These are phyloP conservation scores for Aegilops umbellulata DNA, from an alignment of 176 grass and related monocot species.

Conservation along the genomic window DNA sequence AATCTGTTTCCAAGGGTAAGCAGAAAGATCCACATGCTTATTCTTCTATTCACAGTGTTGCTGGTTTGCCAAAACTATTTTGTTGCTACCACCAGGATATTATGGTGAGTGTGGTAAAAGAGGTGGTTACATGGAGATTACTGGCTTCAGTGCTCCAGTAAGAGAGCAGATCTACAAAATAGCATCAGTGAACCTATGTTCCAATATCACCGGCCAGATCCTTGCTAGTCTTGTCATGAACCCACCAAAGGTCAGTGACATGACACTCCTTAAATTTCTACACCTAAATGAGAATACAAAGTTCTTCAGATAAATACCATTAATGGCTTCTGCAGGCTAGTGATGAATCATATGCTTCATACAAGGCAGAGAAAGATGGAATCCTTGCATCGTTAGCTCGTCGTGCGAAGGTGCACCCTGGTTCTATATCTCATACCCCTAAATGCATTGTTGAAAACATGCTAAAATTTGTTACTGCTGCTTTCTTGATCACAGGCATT, in stretches of 20 bases:
- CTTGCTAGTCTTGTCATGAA: slow-evolving; percentile 95
- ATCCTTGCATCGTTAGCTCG: slow-evolving; percentile 81
- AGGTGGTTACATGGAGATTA: slow-evolving; percentile 97
- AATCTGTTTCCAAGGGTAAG: slow-evolving; percentile 93
- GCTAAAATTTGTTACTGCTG: neutral
- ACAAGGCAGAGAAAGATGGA: slow-evolving; percentile 76
- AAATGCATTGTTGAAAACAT: neutral
- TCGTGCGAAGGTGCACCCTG: slow-evolving; percentile 67
- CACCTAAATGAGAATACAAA: neutral
- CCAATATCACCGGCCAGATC: slow-evolving; percentile 93
- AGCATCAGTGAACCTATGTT: slow-evolving; percentile 94
- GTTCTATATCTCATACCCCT: neutral
- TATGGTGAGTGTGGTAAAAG: slow-evolving; percentile 98
- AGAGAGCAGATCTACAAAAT: slow-evolving; percentile 98
- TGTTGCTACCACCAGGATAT: slow-evolving; percentile 58
- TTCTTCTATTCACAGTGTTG: neutral
- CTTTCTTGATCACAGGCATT: slow-evolving; percentile 42
- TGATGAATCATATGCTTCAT: slow-evolving; percentile 84
- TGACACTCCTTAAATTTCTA: slow-evolving; percentile 13
- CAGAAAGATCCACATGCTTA: slow-evolving; percentile 12
- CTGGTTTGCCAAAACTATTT: slow-evolving; percentile 22
- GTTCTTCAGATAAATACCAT: neutral
- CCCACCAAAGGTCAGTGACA: slow-evolving; percentile 71
- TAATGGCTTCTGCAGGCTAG: slow-evolving; percentile 54
- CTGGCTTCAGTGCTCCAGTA: slow-evolving; percentile 75